Conservation (phyloP, 805 yeast genomes). For the Cyberlindnera samutprakarnensis region DNA sequence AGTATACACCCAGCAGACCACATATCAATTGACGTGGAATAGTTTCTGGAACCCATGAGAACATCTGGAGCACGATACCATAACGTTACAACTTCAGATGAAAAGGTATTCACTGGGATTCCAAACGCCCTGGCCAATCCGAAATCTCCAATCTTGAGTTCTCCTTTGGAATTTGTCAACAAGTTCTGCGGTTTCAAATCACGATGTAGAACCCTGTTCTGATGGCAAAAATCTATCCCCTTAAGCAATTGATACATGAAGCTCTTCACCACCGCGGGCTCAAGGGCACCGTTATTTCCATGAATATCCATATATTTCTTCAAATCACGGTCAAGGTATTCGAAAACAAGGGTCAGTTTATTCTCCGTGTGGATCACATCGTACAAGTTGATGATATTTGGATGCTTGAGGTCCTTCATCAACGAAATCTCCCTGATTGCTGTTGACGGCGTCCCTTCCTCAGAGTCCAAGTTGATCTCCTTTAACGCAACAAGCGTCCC, state of each 20-base stretch:
- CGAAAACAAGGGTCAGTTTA: conserved; percentile 89
- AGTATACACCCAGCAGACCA: conserved; percentile 99
- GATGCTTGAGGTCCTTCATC: conserved; percentile 91
- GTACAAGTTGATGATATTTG: conserved; percentile 83
- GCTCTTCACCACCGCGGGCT: conserved; percentile 75
- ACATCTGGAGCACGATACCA: conserved; percentile 99
- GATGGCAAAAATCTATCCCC: conserved; percentile 70
- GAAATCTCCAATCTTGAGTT: conserved; percentile 89
- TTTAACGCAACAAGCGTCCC: conserved; percentile 91
- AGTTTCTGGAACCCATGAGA: conserved; percentile 86
- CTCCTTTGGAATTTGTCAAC: conserved; percentile 83
- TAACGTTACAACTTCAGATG: conserved; percentile 94
- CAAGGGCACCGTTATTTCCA: conserved; percentile 82
- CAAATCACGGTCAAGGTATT: conserved; percentile 86
- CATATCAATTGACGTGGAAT: conserved; percentile 94
- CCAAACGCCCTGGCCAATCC: conserved; percentile 98
- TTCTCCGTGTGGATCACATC: conserved; percentile 97
- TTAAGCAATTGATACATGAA: conserved; percentile 91
- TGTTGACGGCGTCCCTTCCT: conserved; percentile 96
- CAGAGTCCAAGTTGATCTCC: conserved; percentile 90
- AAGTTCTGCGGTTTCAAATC: conserved; percentile 94
- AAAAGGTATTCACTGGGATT: conserved; percentile 93
- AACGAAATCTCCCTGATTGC: conserved; percentile 95
- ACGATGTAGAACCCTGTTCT: conserved; percentile 58
- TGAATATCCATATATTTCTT: conserved; percentile 91